Conservation (phyloP, 83 land plant species). For the Diphasiastrum complanatum region DNA sequence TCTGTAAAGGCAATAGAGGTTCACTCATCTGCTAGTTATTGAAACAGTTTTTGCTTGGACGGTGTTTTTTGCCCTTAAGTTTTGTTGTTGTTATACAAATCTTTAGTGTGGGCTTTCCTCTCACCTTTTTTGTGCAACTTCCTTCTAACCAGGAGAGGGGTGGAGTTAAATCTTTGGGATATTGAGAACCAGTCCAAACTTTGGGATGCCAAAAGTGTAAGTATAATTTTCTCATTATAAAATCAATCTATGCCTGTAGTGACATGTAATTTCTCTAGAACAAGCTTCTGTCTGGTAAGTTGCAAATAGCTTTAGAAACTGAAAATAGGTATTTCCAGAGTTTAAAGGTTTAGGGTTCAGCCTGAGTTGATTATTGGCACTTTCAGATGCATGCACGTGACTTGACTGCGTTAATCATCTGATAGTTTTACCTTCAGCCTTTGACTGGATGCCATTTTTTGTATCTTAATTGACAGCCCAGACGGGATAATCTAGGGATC, state of each 20-base stretch:
- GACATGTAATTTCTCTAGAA: not conserved
- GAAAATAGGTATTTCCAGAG: not conserved
- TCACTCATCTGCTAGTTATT: not conserved
- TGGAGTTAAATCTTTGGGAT: constrained; percentile 32
- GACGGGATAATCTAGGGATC: constrained; percentile 31
- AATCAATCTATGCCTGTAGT: not conserved
- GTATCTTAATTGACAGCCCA: constrained; percentile 25
- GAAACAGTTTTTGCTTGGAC: not conserved
- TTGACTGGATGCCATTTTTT: not conserved
- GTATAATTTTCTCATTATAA: not conserved
- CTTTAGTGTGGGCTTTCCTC: no score
- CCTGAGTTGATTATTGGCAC: no score
- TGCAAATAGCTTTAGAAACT: no score
- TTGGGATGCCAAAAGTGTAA: constrained; percentile 38
- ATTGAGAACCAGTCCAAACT: constrained; percentile 20
- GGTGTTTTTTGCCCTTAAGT: not conserved
- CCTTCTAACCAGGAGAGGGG: constrained; percentile 30
- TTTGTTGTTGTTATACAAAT: not conserved
- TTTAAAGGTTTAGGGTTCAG: no score
- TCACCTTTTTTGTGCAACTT: not conserved
- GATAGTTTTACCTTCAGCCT: not conserved
- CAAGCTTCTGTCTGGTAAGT: no score
- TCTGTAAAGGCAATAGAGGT: not conserved
- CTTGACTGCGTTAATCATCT: not conserved
- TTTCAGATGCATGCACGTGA: not conserved